Evolutionary conservation across 2,329 filamentous ascomycete genomes (phyloP), one percentile per base, ranked within the genome.

Genomic region (Penicillium sp.): DNA sequence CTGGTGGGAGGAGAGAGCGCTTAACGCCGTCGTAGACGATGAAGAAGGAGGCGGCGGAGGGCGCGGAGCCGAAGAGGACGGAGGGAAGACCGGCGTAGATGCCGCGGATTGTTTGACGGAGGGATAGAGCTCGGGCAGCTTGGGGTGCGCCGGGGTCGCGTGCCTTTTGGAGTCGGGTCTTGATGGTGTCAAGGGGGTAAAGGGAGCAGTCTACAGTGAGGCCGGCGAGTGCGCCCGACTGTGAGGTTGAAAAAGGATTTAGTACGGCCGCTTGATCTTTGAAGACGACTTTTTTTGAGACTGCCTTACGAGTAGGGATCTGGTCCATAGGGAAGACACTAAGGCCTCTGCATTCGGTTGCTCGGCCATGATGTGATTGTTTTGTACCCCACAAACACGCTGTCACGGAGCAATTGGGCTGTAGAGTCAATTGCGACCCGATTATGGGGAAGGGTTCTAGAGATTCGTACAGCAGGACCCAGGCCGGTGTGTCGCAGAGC

Each of bases 121-220:
- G 83, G 71, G 91, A 86, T 81, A 96, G 93, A 70, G n/a, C 19
- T 23, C 90, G 46, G 13, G 62, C 31, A 35, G 55, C 64, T 61
- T 65, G 60, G 10, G 68, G 69, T 23, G 63, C 65, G 92, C 74
- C 85, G 85, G 62, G 92, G 92, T 80, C 69, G 56, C 74, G 70
- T 57, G 72, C 74, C 62, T 76, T 77, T 61, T 99, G 95, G 7
- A 99, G 91, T 16, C 95, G 92, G 44, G 96, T 99, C 80, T 99
- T 99, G 72, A 99, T 88, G 0, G 95, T 99, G 84, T 99, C 96
- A 82, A 99, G 92, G 0, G 95, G 95, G 81, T 91, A 99, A 72
- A 99, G 91, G 55, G 92, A 92, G 70, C 96, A 88, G 84, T 99
- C 95, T 76, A 98, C 95, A 14, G 93, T 96, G 48, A 95, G 95